phyloP scores from a whole-genome alignment of 192 early-diverging fungal genomes.

The Chytriomyces sp. region DNA sequence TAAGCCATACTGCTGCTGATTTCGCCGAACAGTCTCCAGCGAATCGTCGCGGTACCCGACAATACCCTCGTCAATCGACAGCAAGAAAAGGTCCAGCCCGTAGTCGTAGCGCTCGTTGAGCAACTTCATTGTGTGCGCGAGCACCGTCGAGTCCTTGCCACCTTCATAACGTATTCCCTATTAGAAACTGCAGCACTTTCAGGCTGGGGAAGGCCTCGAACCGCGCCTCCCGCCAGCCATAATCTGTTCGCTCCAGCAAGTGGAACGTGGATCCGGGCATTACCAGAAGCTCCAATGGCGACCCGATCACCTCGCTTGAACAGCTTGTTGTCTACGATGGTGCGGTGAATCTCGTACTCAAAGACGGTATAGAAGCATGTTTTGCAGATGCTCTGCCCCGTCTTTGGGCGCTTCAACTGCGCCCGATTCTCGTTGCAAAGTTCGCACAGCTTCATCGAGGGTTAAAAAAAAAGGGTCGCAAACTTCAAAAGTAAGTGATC shows the following conservation, averaged over 20 bases:
- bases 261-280: constrained; percentile 41
- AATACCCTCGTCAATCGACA: constrained; percentile 98
- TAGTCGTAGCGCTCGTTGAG: constrained; percentile 93
- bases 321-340: constrained; percentile 79
- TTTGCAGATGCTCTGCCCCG: constrained; percentile 83
- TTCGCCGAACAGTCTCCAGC: constrained; percentile 95
- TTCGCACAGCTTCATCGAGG: constrained; percentile 59
- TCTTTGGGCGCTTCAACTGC: constrained; percentile 92
- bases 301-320: constrained; percentile 87
- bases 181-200: too few relatives aligned
- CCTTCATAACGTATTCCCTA: neutral
- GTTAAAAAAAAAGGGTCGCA: too few relatives aligned
- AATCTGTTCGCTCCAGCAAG: too few relatives aligned
- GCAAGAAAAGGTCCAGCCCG: constrained; percentile 84
- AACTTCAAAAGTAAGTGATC: too few relatives aligned
- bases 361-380: constrained; percentile 91
- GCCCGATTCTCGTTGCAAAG: constrained; percentile 72
- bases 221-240: too few relatives aligned
- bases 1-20: constrained; percentile 89
- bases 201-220: too few relatives aligned
- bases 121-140: constrained; percentile 91
- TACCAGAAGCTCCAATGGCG: constrained; percentile 93
- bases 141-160: constrained; percentile 85
- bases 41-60: constrained; percentile 98
- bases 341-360: constrained; percentile 92